Base-by-base conservation (phyloP, 73 alveolate genomes). In the Paramecium biaurelia region DNA sequence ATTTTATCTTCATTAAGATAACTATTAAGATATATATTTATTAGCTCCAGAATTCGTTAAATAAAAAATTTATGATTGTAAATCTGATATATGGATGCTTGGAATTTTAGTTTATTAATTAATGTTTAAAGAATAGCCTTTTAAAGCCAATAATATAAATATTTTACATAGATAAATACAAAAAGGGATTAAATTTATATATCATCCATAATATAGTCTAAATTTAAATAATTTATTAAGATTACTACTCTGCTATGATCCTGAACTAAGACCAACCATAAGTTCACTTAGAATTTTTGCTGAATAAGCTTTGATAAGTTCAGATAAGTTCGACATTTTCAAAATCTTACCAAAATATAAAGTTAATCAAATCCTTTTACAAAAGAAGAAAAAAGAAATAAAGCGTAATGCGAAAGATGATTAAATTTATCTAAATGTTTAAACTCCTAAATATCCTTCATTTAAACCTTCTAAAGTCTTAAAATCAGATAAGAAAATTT, bases 21-120 rank as follows among this genome's bases (percentile, higher is more conserved):
- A 34, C 23, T 74, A 74, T 74, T 41, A 34, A 37, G 87, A 74
- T 74, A 41, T 74, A 32, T 74, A 74, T 74, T 74, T 74, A 37
- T 41, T 74, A 20, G 56, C 87, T n/a, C 87, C 87, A 34, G 87
- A 74, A 18, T 74, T 74, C 20, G 34, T 37, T 2, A 74, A 35
- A 74, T 37, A 74, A 34, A 74, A 74, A 41, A 37, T 74, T 37
- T 74, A 74, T 74, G 58, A 74, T 74, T 34, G 59, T 34, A 34
- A 74, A 74, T 74, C 87, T 37, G 87, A 74, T n/a, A 37, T 74
- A 15, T 74, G 87, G 87, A 74, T 74, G 87, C 59, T 74, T 34
- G 87, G 87, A 15, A 5, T 37, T 11, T 37, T 74, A 6, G 68
- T 74, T 18, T 74, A 74, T 74, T 12, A 74, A n/a, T 7, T 74